phyloP scores from a whole-genome alignment of 2,329 filamentous ascomycete genomes.

The Lasiodiplodia sp. region DNA sequence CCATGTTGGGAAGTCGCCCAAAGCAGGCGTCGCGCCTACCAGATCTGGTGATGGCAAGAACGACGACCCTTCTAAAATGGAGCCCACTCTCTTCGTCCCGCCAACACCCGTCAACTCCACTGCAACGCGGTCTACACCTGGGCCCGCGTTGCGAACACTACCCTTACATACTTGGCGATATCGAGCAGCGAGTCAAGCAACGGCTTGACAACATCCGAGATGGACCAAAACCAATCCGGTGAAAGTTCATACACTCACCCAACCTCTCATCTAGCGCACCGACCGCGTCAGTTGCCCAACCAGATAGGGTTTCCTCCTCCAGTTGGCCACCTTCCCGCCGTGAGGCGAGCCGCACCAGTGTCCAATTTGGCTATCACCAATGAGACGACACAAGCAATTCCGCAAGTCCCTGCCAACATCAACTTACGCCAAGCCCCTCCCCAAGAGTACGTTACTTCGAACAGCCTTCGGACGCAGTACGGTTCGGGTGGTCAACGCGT shows the following conservation, averaged over 20 bases:
- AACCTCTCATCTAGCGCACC: background rate
- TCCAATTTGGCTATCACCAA: background rate
- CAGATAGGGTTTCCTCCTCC: background rate
- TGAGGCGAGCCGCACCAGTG: background rate
- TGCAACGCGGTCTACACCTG: background rate
- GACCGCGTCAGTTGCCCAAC: background rate
- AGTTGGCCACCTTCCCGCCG: background rate
- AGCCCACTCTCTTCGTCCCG: too few relatives aligned
- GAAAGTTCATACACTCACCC: background rate
- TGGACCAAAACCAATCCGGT: background rate
- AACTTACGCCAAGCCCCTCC: background rate
- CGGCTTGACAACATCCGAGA: background rate
- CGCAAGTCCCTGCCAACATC: background rate
- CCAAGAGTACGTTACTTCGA: background rate
- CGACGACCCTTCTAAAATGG: background rate
- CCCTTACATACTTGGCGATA: too few relatives aligned
- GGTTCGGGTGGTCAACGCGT: background rate
- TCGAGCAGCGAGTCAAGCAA: background rate
- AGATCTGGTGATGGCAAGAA: background rate
- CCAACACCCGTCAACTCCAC: background rate
- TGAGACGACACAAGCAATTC: background rate
- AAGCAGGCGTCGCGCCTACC: background rate
- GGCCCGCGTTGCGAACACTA: too few relatives aligned
- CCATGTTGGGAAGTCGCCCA: background rate
- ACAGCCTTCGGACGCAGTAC: slow-evolving; percentile 1